A percentile compares a stretch with the other conserved stretches of the same genome.
These are phyloP conservation scores for Linnemannia hyalina DNA, from an alignment of 192 early-diverging fungal genomes.

Conservation along the genomic window DNA sequence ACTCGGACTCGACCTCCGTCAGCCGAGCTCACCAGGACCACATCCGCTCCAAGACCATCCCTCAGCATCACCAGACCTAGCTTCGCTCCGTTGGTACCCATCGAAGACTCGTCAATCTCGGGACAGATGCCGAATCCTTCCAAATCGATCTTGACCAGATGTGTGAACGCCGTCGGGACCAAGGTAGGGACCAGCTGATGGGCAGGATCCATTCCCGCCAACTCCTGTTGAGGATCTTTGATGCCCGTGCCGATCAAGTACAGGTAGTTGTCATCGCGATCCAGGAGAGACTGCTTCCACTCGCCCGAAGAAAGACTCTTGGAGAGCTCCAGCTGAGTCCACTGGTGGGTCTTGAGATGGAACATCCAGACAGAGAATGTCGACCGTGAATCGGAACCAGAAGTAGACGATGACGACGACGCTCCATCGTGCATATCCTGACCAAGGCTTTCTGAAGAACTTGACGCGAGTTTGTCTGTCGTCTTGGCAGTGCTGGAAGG, in stretches of 20 bases:
- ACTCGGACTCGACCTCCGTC: slow-evolving; percentile 49
- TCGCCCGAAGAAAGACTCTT: slow-evolving; percentile 26
- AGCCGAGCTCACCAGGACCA: slow-evolving; percentile 40
- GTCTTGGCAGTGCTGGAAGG: neutral
- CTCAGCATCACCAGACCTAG: slow-evolving; percentile 44
- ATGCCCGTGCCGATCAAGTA: slow-evolving; percentile 37
- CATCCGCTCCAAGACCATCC: slow-evolving; percentile 46
- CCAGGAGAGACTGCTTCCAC: slow-evolving; percentile 39
- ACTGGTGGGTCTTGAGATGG: slow-evolving; percentile 46
- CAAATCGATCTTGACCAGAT: slow-evolving; percentile 43
- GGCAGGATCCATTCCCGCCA: neutral
- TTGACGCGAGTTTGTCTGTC: neutral
- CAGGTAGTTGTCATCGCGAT: slow-evolving; percentile 27
- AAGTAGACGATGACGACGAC: neutral
- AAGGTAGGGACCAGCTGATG: neutral
- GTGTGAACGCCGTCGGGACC: slow-evolving; percentile 14
- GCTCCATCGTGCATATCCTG: neutral
- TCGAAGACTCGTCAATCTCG: slow-evolving; percentile 37
- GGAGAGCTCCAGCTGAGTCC: slow-evolving; percentile 51
- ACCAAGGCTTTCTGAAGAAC: neutral
- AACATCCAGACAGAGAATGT: slow-evolving; percentile 47
- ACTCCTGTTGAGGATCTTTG: neutral
- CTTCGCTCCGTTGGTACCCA: slow-evolving; percentile 30
- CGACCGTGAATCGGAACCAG: neutral
- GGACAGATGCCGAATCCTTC: slow-evolving; percentile 47